A percentile compares a stretch with the other conserved stretches of the same genome.
Evolutionary conservation across 139 green algal species (phyloP).

Genomic region (Volvox africanus): DNA sequence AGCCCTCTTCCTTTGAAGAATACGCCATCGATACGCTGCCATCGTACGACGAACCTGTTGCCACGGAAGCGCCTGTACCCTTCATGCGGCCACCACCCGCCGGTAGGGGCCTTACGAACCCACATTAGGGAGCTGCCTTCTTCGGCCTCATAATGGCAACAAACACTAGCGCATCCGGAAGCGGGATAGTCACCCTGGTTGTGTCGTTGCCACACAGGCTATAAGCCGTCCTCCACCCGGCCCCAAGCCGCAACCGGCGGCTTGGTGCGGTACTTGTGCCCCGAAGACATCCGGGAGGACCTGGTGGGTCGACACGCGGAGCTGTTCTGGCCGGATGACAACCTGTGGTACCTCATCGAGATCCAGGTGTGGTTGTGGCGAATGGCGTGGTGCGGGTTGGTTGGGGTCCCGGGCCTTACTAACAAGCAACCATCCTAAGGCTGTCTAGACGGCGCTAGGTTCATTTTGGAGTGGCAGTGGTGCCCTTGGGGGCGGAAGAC

Average conservation of each 20-base stretch:
- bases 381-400: background rate
- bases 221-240: slow-evolving; percentile 33
- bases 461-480: too few relatives aligned
- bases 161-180: too few relatives aligned
- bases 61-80: slow-evolving; percentile 26
- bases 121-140: background rate
- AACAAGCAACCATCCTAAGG: too few relatives aligned
- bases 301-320: slow-evolving; percentile 83
- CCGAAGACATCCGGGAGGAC: slow-evolving; percentile 72
- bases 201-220: background rate
- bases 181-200: too few relatives aligned
- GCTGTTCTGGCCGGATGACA: slow-evolving; percentile 90
- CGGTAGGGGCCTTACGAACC: background rate
- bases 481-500: too few relatives aligned
- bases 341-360: slow-evolving; percentile 90
- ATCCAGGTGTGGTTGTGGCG: slow-evolving; percentile 64
- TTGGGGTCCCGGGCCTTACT: too few relatives aligned
- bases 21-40: slow-evolving; percentile 39
- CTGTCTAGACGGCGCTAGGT: too few relatives aligned
- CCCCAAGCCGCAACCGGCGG: slow-evolving; percentile 32
- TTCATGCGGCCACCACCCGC: slow-evolving; percentile 46
- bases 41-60: slow-evolving; percentile 22
- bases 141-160: background rate
- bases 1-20: slow-evolving; percentile 38
- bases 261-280: slow-evolving; percentile 59